Evolutionary conservation across 805 yeast species (phyloP).

Genomic region (Priceomyces carsonii): DNA sequence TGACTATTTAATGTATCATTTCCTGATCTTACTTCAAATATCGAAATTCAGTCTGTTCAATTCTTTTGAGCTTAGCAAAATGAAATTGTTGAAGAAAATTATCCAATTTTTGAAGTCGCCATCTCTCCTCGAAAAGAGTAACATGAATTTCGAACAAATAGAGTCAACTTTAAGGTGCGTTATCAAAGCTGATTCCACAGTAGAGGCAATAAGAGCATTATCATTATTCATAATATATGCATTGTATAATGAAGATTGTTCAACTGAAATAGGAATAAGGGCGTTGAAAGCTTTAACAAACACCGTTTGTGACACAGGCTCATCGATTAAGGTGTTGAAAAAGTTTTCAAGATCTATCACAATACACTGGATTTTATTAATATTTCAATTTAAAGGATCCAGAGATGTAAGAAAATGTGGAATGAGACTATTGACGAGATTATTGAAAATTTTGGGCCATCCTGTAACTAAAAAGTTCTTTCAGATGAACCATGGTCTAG

Average conservation of each 20-base stretch:
- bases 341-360: slow-evolving; percentile 55
- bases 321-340: slow-evolving; percentile 39
- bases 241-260: slow-evolving; percentile 44
- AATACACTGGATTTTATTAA: slow-evolving; percentile 62
- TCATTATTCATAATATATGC: slow-evolving; percentile 48
- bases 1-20: slow-evolving; percentile 56
- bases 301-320: slow-evolving; percentile 41
- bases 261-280: slow-evolving; percentile 36
- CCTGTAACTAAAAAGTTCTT: slow-evolving; percentile 50
- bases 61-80: slow-evolving; percentile 48
- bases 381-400: slow-evolving; percentile 40
- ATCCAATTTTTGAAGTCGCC: slow-evolving; percentile 50
- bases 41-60: slow-evolving; percentile 56
- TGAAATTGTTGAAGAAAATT: slow-evolving; percentile 50
- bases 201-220: slow-evolving; percentile 55
- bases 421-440: slow-evolving; percentile 48
- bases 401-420: slow-evolving; percentile 40
- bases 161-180: slow-evolving; percentile 21
- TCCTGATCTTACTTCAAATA: slow-evolving; percentile 53
- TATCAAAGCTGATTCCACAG: slow-evolving; percentile 44
- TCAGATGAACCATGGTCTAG: slow-evolving; percentile 49
- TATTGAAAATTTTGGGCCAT: slow-evolving; percentile 48
- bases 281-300: slow-evolving; percentile 32
- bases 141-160: slow-evolving; percentile 17
- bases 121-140: slow-evolving; percentile 7